phyloP scores from a whole-genome alignment of 176 grass and related monocot genomes.

The Carex pumila region DNA sequence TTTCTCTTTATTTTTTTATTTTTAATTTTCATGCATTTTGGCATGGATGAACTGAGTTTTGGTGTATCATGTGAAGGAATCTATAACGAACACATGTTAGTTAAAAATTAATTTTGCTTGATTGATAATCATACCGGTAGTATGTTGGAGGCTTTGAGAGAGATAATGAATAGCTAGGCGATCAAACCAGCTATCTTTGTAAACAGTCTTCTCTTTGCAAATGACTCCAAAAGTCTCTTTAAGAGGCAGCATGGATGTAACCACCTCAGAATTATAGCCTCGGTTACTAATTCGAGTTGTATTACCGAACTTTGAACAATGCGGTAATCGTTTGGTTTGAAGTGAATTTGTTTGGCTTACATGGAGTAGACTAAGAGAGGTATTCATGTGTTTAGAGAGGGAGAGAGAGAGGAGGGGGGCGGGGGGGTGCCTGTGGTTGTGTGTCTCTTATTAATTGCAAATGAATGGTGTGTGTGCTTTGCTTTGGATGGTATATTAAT shows the following conservation, averaged over 20 bases:
- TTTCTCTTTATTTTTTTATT: background rate
- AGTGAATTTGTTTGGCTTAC: constrained; percentile 5
- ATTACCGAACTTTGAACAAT: background rate
- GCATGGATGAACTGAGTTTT: background rate
- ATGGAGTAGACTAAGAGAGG: constrained; percentile 15
- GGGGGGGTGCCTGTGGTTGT: background rate
- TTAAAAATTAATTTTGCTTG: background rate
- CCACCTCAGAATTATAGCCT: background rate
- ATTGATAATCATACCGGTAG: constrained; percentile 36
- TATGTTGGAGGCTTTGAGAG: constrained; percentile 53
- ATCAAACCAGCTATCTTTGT: constrained; percentile 84
- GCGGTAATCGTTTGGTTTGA: background rate
- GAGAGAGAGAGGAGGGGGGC: background rate
- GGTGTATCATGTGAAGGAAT: background rate
- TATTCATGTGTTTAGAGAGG: constrained; percentile 24
- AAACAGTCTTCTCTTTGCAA: constrained; percentile 10
- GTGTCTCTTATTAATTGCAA: constrained; percentile 11
- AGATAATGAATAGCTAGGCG: constrained; percentile 71
- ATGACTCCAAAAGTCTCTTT: constrained; percentile 7
- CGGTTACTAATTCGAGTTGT: background rate
- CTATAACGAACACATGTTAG: background rate
- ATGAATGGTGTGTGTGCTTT: constrained; percentile 25
- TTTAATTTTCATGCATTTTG: background rate
- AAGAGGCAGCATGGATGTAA: constrained; percentile 27
- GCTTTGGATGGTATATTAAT: constrained; percentile 11